Evolutionary conservation across 345 rosid genomes (phyloP), one percentile per base, ranked within the genome.

Genomic region (Populus tremula): DNA sequence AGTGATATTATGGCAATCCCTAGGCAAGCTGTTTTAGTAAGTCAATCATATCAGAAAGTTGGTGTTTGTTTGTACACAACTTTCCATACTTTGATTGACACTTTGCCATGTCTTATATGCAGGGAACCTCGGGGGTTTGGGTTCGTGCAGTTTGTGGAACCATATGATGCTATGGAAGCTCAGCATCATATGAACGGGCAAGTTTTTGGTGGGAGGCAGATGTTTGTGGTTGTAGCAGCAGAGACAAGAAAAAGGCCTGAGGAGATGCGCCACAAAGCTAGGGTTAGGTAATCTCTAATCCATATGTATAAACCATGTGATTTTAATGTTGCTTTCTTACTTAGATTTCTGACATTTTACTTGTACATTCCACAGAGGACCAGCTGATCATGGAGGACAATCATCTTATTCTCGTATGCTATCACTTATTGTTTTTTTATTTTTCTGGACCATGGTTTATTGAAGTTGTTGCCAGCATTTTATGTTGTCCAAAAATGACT

Each of bases 101-200:
- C 47, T 45, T 75, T 79, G 12, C 12, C 43, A 50, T 81, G 50
- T 77, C 25, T 63, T 73, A 62, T 59, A 41, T 85, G 80, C 85
- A 96, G 99, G 85, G 85, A 91, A 83, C 99, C 98, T 66, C 90
- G 97, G 49, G 99, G 98, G 33, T 93, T 96, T 92, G 99, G 97
- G 16, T 96, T 96, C 88, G 96, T 96, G 85, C 93, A 96, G 88
- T 93, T 93, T 86, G 92, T 96, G 82, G 98, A 96, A 84, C 82
- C 94, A 27, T 87, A 85, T 82, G 99, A 94, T 70, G 97, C 99
- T 47, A 75, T 86, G 27, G 97, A 92, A 84, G 99, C 98, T 79
- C 98, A 92, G 77, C 88, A 88, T 75, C 91, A 92, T 68, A 91
- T 96, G 99, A 87, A 96, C 78, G 93, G 98, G 54, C 89, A 91